A percentile compares a stretch with the other conserved stretches of the same genome.
Evolutionary conservation across 441 rosid species (phyloP).

Genomic region (Adansonia rubrostipa): DNA sequence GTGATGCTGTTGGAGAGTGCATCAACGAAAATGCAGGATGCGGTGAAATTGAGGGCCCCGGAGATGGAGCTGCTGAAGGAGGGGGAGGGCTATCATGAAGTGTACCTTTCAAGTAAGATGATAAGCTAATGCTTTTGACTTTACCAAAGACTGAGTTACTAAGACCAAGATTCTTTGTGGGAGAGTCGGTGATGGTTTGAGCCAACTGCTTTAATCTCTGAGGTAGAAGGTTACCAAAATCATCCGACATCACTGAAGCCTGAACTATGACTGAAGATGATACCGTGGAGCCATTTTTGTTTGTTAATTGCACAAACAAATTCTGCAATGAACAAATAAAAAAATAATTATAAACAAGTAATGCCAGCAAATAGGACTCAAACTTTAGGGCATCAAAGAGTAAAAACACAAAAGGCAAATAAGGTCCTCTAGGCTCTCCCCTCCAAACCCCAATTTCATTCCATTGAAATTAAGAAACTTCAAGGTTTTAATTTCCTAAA

Average conservation of each 20-base stretch:
- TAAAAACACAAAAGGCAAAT: background rate
- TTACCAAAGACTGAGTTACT: slow-evolving; percentile 71
- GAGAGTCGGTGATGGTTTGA: slow-evolving; percentile 53
- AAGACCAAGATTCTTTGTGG: slow-evolving; percentile 72
- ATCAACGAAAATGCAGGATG: slow-evolving; percentile 30
- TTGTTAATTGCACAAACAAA: slow-evolving; percentile 59
- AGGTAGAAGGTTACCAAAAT: slow-evolving; percentile 54
- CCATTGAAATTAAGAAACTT: slow-evolving; percentile 1
- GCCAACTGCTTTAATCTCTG: slow-evolving; percentile 71
- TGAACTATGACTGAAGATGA: slow-evolving; percentile 57
- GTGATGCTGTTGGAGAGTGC: slow-evolving; percentile 34
- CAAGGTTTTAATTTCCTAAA: slow-evolving; percentile 1
- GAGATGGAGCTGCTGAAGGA: slow-evolving; percentile 64
- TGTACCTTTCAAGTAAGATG: slow-evolving; percentile 50
- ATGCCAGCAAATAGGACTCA: background rate
- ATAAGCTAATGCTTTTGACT: slow-evolving; percentile 65
- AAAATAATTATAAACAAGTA: background rate
- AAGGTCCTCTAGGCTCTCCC: background rate
- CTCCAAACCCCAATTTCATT: background rate
- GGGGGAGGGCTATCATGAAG: slow-evolving; percentile 46
- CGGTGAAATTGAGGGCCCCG: slow-evolving; percentile 39
- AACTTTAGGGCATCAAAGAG: background rate
- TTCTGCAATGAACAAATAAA: slow-evolving; percentile 44
- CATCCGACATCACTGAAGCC: slow-evolving; percentile 57
- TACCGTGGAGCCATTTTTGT: slow-evolving; percentile 66